Evolutionary conservation across 495 filamentous ascomycete genomes (phyloP), one percentile per base, ranked within the genome.

Genomic region (Penicillium alfredii): DNA sequence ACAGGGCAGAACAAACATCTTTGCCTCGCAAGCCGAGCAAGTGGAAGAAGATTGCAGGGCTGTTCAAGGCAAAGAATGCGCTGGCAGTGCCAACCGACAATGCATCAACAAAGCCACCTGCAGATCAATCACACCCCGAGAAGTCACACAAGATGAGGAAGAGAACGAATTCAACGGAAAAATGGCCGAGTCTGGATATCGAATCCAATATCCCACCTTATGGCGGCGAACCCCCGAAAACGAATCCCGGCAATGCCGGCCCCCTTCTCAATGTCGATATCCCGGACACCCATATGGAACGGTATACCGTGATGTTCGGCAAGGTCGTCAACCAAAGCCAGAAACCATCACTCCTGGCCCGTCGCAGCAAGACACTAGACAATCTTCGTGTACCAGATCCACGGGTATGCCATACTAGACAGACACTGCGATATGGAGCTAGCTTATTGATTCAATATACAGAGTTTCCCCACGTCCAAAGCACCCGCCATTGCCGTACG

Each of bases 241-340:
- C 39, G 4, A 53, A 52, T 11, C 7, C 10, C 12, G 30, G 14
- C 21, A 26, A 26, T 18, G 33, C 14, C 9, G 47, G 36, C 6
- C 57, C 54, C 1, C 24, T 73, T 9, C 63, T 97, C 21, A 71
- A 87, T 37, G 75, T 96, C 5, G 78, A 92, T 21, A 93, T 97
- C 23, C 90, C 90, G 0, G 69, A 73, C 21, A 71, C 85, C 25
- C 69, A 86, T 33, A 70, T 97, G 70, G 90, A 95, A 53, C 71
- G 90, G 14, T 97, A 95, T 45, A 94, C 86, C 40, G 76, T 97
- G 33, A 96, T 97, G 90, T 97, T 97, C 59, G 76, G 81, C 30
- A 79, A 74, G 27, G 72, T 95, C 6, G 68, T 95, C 32, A 55
- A 72, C 35, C 67, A 67, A 27, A 52, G 49, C 24, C 49, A 66